A percentile compares a stretch with the other conserved stretches of the same genome.
These are phyloP conservation scores for Lyophyllum shimeji DNA, from an alignment of 768 basidiomycete species.

Conservation along the genomic window DNA sequence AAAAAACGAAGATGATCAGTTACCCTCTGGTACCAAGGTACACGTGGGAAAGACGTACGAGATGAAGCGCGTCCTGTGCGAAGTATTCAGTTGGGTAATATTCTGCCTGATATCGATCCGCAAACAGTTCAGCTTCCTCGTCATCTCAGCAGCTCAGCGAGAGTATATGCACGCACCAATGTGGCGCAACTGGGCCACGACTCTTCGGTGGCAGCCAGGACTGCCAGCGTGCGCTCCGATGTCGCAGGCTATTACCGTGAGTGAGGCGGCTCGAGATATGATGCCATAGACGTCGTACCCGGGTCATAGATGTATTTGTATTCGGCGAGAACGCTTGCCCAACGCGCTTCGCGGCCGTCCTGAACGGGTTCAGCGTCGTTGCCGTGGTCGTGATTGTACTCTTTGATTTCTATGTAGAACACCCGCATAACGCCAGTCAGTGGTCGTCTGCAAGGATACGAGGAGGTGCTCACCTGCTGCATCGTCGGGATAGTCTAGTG, in stretches of 20 bases:
- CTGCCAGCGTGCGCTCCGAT: background rate
- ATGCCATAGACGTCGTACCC: background rate
- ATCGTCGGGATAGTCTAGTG: background rate
- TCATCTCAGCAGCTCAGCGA: no score
- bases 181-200: background rate
- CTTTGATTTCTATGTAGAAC: background rate
- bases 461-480: background rate
- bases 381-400: background rate
- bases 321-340: background rate
- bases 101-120: no score
- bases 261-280: background rate
- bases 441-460: background rate
- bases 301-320: background rate
- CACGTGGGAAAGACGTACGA: background rate
- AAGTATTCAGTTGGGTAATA: background rate
- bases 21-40: no score
- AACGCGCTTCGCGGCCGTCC: background rate
- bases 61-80: background rate
- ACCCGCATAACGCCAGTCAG: background rate
- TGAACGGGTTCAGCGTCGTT: background rate
- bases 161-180: background rate
- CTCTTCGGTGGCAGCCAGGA: background rate
- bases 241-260: background rate
- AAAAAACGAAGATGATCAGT: background rate
- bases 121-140: no score